Evolutionary conservation across 495 filamentous ascomycete species (phyloP), one percentile per base, ranked within the genome.

Genomic region (Podospora pseudocomata): DNA sequence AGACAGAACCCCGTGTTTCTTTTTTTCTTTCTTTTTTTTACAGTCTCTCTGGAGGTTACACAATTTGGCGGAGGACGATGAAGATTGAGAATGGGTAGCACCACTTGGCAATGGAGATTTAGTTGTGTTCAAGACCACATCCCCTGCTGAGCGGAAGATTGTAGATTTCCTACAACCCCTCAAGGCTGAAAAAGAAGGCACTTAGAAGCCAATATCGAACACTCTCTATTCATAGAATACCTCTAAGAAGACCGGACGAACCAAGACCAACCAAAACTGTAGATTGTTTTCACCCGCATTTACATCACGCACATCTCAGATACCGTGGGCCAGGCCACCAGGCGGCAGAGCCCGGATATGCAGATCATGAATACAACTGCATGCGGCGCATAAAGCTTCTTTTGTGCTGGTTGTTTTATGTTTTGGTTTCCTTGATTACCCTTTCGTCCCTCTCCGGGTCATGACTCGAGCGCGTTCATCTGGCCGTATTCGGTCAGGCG

Each of bases 311-410:
- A 49, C 39, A 6, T 49, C 39, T 49, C 39, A 49, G 39, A 13
- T 49, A 49, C 39, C 5, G 34, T 23, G 23, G 23, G 23, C 23
- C 23, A 23, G 23, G 1, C 23, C 7, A 32, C 30, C 30, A 32
- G 4, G 30, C 30, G 23, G 23, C 23, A 23, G 23, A 23, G 23
- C 7, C 3, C 27, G 0, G 16, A 28, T 15, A 60, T 61, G 27
- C 16, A n/a, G 16, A 13, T 19, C 61, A 63, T 39, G 19, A 18
- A n/a, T 15, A 32, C 49, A 15, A 63, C 49, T 63, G 61, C 32
- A 5, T 30, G 16, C 30, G 30, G 26, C 59, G 61, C 61, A 63
- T 63, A 63, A 63, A 44, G 61, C 34, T 63, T 63, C 61, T 39
- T 30, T 39, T 39, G n/a, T 63, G 16, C 32, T 63, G 27, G 32